A percentile compares a stretch with the other conserved stretches of the same genome.
Evolutionary conservation across 2,329 filamentous ascomycete species (phyloP).

Genomic region (Cladosporium colombiae): DNA sequence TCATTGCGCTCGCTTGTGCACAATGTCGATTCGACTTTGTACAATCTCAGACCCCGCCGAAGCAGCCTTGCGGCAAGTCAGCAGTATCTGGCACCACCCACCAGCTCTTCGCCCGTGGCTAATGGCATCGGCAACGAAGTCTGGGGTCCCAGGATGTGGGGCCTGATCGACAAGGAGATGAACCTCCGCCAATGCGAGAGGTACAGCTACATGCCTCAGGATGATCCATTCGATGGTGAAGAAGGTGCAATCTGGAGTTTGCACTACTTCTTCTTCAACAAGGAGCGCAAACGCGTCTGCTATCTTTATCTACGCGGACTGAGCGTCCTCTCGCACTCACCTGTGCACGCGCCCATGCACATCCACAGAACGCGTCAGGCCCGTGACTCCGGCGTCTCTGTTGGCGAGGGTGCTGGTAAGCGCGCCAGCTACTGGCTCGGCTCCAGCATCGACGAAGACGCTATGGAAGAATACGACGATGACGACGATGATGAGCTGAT

Average conservation of each 20-base stretch:
- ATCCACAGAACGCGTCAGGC: slow-evolving; percentile 45
- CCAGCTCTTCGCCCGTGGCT: slow-evolving; percentile 30
- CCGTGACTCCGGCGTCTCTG: slow-evolving; percentile 34
- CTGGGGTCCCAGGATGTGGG: slow-evolving; percentile 92
- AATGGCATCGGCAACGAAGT: slow-evolving; percentile 38
- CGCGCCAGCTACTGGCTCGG: slow-evolving; percentile 88
- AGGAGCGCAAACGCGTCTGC: slow-evolving; percentile 83
- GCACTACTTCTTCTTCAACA: slow-evolving; percentile 98
- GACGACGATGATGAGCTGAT: slow-evolving; percentile 34
- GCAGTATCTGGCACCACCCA: slow-evolving; percentile 32
- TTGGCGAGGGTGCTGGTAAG: slow-evolving; percentile 67
- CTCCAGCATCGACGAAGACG: slow-evolving; percentile 28
- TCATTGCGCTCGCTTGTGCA: slow-evolving; percentile 80
- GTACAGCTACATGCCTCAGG: slow-evolving; percentile 85
- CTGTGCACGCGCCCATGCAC: slow-evolving; percentile 44
- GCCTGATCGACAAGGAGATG: slow-evolving; percentile 92
- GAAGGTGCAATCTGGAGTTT: slow-evolving; percentile 92
- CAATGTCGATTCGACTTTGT: slow-evolving; percentile 81
- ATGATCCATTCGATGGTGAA: slow-evolving; percentile 88
- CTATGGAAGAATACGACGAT: slow-evolving; percentile 29
- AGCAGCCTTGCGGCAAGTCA: slow-evolving; percentile 24
- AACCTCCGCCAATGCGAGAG: slow-evolving; percentile 81
- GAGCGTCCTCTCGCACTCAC: slow-evolving; percentile 69
- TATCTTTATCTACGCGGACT: slow-evolving; percentile 93
- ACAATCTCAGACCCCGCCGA: slow-evolving; percentile 70